A percentile compares a stretch with the other conserved stretches of the same genome.
Evolutionary conservation across 805 yeast species (phyloP).

Genomic region (Wickerhamomyces rabaulensis): DNA sequence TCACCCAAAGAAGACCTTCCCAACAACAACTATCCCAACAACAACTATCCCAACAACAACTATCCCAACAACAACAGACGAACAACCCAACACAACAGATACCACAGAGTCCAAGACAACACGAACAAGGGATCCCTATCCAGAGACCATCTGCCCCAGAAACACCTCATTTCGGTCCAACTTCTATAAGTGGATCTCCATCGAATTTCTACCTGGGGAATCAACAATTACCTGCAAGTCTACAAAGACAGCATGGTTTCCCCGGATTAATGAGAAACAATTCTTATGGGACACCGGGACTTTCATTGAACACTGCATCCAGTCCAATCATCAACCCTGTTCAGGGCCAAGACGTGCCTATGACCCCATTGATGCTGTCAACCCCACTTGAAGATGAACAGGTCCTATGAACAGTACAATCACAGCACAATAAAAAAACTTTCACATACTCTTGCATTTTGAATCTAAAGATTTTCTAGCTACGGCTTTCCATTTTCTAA

Average conservation of each 20-base stretch:
- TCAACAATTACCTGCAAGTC: constrained; percentile 16
- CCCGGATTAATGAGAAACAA: constrained; percentile 13
- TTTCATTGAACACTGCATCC: not conserved
- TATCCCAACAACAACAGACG: not conserved
- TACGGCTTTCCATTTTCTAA: too few species aligned
- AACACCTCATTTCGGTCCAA: constrained; percentile 22
- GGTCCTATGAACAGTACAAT: not conserved
- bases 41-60: constrained; percentile 1
- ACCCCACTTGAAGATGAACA: not conserved
- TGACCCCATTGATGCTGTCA: constrained; percentile 22
- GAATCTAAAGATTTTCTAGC: too few species aligned
- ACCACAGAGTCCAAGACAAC: constrained; percentile 6
- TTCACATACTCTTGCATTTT: too few species aligned
- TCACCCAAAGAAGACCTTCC: constrained; percentile 5
- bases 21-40: not conserved
- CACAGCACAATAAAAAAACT: too few species aligned
- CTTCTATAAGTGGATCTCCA: constrained; percentile 19
- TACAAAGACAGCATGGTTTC: constrained; percentile 10
- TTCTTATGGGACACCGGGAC: constrained; percentile 6
- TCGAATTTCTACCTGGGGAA: constrained; percentile 17
- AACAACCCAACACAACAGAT: constrained; percentile 4
- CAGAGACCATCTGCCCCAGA: constrained; percentile 10
- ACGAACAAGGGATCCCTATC: constrained; percentile 12
- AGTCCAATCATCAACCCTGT: constrained; percentile 21
- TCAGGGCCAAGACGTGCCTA: constrained; percentile 14